These are phyloP conservation scores for Solanum hybrid DNA, from an alignment of 305 asterid species.

Conservation along the genomic window DNA sequence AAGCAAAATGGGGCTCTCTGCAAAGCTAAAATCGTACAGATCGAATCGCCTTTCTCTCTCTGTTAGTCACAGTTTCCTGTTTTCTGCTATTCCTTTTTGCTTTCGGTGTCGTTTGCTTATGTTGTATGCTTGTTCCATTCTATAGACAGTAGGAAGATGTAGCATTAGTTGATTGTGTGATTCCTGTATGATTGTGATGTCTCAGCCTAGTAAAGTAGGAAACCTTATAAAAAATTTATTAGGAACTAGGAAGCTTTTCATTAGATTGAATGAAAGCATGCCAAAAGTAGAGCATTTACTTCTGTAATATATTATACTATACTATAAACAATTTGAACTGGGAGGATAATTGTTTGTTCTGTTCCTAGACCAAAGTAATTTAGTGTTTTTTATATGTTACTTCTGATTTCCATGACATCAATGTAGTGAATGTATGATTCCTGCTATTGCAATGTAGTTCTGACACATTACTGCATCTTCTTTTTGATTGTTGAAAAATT, in stretches of 20 bases:
- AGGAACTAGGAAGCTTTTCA: background rate
- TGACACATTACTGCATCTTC: background rate
- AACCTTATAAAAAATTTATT: background rate
- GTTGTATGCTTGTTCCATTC: background rate
- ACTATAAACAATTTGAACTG: background rate
- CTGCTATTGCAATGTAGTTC: background rate
- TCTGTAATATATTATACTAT: background rate
- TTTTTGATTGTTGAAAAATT: background rate
- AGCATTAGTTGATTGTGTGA: background rate
- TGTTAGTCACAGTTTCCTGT: slow-evolving; percentile 26
- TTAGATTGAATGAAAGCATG: background rate
- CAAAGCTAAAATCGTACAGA: slow-evolving; percentile 77
- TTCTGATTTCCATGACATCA: background rate
- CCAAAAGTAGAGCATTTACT: background rate
- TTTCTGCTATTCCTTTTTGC: background rate
- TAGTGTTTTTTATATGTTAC: background rate
- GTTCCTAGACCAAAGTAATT: background rate
- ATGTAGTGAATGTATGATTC: background rate
- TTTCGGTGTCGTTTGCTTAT: background rate
- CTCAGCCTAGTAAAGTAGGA: background rate
- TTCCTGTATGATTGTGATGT: background rate
- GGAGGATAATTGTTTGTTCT: background rate
- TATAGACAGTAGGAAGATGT: background rate
- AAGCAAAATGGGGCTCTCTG: slow-evolving; percentile 54
- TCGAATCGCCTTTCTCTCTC: slow-evolving; percentile 27